Evolutionary conservation across 331 rosid genomes (phyloP).

Genomic region (Rhamnella rubrinervis): DNA sequence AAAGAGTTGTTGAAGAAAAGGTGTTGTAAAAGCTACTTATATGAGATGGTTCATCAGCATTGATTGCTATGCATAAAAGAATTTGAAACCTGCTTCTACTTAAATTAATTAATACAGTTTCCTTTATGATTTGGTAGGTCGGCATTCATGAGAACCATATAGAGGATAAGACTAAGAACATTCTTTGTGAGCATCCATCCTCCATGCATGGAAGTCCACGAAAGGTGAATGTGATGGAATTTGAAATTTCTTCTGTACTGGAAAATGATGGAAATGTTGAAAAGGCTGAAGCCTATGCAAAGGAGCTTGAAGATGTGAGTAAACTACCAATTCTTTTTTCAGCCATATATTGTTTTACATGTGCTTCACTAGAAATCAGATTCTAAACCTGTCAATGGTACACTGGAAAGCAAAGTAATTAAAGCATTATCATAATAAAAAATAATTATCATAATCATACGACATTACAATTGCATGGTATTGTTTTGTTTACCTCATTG

Average conservation of each 20-base stretch:
- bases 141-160: slow-evolving; percentile 36
- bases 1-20: slow-evolving; percentile 46
- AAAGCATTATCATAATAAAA: neutral
- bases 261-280: slow-evolving; percentile 70
- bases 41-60: neutral
- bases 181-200: slow-evolving; percentile 24
- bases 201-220: slow-evolving; percentile 39
- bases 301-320: slow-evolving; percentile 92
- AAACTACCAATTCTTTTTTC: slow-evolving; percentile 13
- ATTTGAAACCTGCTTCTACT: slow-evolving; percentile 17
- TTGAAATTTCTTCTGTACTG: slow-evolving; percentile 41
- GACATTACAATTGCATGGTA: neutral
- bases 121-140: slow-evolving; percentile 12
- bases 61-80: neutral
- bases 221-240: slow-evolving; percentile 44
- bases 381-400: neutral
- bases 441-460: neutral
- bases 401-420: neutral
- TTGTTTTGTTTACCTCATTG: neutral
- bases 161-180: slow-evolving; percentile 33
- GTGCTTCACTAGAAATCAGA: neutral
- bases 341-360: slow-evolving; percentile 9
- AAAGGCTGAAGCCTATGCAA: slow-evolving; percentile 76
- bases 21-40: neutral
- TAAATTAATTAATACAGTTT: slow-evolving; percentile 15